phyloP scores from a whole-genome alignment of 2,329 filamentous ascomycete genomes.

The Domatiomyces globalis region DNA sequence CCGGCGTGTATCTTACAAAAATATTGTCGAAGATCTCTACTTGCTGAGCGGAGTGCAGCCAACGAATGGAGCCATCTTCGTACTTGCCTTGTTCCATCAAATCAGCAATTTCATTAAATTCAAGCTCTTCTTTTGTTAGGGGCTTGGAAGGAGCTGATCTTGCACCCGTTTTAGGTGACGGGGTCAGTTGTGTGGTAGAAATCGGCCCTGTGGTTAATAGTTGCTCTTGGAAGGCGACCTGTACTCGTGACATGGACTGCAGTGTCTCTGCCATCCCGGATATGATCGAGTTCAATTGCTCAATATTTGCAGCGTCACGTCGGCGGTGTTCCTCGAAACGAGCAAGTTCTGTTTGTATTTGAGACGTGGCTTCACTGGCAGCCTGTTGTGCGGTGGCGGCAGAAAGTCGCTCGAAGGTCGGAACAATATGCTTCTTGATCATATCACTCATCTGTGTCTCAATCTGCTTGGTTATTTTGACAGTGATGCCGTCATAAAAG shows the following conservation, averaged over 20 bases:
- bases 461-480: slow-evolving; percentile 51
- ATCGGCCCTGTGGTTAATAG: slow-evolving; percentile 21
- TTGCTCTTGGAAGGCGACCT: slow-evolving; percentile 29
- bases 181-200: slow-evolving; percentile 10
- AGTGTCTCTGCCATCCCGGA: slow-evolving; percentile 39
- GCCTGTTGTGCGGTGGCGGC: slow-evolving; percentile 54
- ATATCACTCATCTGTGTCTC: slow-evolving; percentile 53
- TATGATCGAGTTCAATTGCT: slow-evolving; percentile 45
- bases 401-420: slow-evolving; percentile 51
- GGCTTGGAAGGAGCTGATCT: slow-evolving; percentile 10
- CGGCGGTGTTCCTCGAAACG: slow-evolving; percentile 39
- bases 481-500: slow-evolving; percentile 58
- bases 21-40: slow-evolving; percentile 47
- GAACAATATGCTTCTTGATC: slow-evolving; percentile 50
- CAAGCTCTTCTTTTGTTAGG: slow-evolving; percentile 25
- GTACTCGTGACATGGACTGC: slow-evolving; percentile 29
- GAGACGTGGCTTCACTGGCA: slow-evolving; percentile 52
- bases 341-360: slow-evolving; percentile 38
- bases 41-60: slow-evolving; percentile 48
- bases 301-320: slow-evolving; percentile 44
- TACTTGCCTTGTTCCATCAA: slow-evolving; percentile 28
- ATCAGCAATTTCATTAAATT: slow-evolving; percentile 28
- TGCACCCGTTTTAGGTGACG: slow-evolving; percentile 15
- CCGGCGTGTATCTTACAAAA: slow-evolving; percentile 44
- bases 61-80: slow-evolving; percentile 37